phyloP scores from a whole-genome alignment of 306 rosid species.

The Inga oerstediana region DNA sequence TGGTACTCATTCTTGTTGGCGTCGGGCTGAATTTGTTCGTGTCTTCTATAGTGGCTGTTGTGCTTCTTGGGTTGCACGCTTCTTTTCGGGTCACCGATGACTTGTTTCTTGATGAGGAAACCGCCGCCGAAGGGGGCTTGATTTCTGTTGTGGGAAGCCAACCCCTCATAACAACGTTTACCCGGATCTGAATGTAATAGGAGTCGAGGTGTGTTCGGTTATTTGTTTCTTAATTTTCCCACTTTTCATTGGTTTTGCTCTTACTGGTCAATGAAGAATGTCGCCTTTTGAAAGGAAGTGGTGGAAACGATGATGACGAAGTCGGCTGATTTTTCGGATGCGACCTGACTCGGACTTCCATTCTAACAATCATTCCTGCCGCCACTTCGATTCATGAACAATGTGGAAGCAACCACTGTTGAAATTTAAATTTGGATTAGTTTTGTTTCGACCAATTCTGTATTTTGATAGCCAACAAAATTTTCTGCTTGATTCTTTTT shows the following conservation, averaged over 20 bases:
- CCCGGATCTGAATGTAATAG: conserved; percentile 17
- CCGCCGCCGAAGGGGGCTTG: conserved; percentile 35
- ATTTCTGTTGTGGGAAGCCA: conserved; percentile 43
- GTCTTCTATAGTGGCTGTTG: conserved; percentile 27
- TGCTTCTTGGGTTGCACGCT: conserved; percentile 42
- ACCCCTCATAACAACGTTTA: conserved; percentile 24
- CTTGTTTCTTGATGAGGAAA: conserved; percentile 40
- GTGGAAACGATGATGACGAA: neutral
- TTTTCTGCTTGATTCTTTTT: conserved; percentile 14
- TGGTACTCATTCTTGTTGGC: conserved; percentile 38
- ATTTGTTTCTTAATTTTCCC: neutral
- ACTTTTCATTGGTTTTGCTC: neutral
- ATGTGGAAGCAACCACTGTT: conserved; percentile 9
- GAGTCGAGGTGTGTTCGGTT: neutral
- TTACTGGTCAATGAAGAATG: conserved; percentile 12
- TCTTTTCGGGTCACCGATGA: conserved; percentile 44
- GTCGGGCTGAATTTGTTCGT: conserved; percentile 44
- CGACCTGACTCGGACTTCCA: neutral
- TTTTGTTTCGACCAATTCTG: conserved; percentile 17
- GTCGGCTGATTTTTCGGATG: conserved; percentile 13
- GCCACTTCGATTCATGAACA: conserved; percentile 11
- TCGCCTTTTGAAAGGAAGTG: neutral
- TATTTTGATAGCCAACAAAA: neutral
- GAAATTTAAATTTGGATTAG: conserved; percentile 10
- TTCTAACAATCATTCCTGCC: neutral